Percentiles rank a stretch among this genome's conserved stretches.
Evolutionary conservation across 345 rosid species (phyloP).

Genomic region (Syzygium aqueum): DNA sequence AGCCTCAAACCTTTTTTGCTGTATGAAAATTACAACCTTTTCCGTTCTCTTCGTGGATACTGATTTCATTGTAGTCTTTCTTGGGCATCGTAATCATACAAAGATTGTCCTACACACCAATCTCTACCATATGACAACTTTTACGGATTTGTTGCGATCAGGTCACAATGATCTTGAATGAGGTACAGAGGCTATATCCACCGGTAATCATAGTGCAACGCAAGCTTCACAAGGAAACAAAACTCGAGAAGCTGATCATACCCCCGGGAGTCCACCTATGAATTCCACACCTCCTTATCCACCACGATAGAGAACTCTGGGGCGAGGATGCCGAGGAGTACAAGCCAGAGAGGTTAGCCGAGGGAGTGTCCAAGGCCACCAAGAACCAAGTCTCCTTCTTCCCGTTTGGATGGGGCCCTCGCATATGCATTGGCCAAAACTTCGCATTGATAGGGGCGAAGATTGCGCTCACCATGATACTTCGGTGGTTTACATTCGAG

Average conservation of each 20-base stretch:
- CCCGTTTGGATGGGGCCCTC: constrained; percentile 9
- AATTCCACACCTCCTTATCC: constrained; percentile 4
- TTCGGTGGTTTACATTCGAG: constrained; percentile 1
- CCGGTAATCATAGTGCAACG: constrained; percentile 27
- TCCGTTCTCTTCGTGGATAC: not conserved
- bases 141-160: not conserved
- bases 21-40: not conserved
- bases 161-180: constrained; percentile 45
- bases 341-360: constrained; percentile 7
- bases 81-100: not conserved
- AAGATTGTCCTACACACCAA: not conserved
- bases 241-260: not conserved
- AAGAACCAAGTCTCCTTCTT: not conserved
- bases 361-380: constrained; percentile 7
- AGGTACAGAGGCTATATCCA: constrained; percentile 58
- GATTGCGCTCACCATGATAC: constrained; percentile 6
- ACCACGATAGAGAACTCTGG: constrained; percentile 2
- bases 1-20: not conserved
- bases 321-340: constrained; percentile 7
- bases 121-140: not conserved
- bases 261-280: not conserved
- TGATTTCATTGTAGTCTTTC: not conserved
- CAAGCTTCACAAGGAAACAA: constrained; percentile 1
- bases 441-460: constrained; percentile 5
- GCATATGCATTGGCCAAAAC: constrained; percentile 9